Conservation (phyloP, 192 early-diverging fungal genomes). For the Backusella morwellensis region DNA sequence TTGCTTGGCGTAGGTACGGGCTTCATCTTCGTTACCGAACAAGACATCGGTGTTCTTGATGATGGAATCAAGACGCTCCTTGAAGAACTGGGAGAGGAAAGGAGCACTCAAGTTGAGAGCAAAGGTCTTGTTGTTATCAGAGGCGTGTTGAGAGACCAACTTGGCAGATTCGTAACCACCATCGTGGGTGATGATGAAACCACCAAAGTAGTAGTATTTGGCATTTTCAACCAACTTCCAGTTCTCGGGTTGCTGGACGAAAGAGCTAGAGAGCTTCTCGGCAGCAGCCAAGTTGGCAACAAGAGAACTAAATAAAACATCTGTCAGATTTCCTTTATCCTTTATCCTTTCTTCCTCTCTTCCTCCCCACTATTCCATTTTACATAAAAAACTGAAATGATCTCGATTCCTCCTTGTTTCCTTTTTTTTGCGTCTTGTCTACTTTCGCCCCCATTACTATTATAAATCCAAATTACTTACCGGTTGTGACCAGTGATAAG, state of each 20-base stretch:
- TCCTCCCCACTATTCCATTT: neutral
- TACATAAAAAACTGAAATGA: neutral
- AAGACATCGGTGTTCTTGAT: constrained; percentile 88
- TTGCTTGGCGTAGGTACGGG: constrained; percentile 76
- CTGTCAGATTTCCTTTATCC: neutral
- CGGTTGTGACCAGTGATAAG: constrained; percentile 87
- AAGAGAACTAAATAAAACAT: constrained; percentile 60
- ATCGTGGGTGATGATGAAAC: constrained; percentile 85
- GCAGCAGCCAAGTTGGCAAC: constrained; percentile 95
- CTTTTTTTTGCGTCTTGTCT: no score
- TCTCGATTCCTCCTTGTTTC: neutral
- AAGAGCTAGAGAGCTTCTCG: constrained; percentile 73
- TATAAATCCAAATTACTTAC: constrained; percentile 11
- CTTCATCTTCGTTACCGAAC: constrained; percentile 98
- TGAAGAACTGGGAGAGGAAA: constrained; percentile 95
- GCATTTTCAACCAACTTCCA: constrained; percentile 88
- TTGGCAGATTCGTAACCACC: constrained; percentile 84
- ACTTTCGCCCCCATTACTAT: neutral
- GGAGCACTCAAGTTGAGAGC: constrained; percentile 95
- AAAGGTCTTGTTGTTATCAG: constrained; percentile 81
- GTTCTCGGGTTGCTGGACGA: constrained; percentile 59
- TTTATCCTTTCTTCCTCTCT: neutral
- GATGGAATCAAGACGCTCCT: constrained; percentile 69
- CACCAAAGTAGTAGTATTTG: constrained; percentile 90
- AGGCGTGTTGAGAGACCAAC: constrained; percentile 86